Base-by-base conservation (phyloP, 257 asterid species). In the Ilex aquifolium region DNA sequence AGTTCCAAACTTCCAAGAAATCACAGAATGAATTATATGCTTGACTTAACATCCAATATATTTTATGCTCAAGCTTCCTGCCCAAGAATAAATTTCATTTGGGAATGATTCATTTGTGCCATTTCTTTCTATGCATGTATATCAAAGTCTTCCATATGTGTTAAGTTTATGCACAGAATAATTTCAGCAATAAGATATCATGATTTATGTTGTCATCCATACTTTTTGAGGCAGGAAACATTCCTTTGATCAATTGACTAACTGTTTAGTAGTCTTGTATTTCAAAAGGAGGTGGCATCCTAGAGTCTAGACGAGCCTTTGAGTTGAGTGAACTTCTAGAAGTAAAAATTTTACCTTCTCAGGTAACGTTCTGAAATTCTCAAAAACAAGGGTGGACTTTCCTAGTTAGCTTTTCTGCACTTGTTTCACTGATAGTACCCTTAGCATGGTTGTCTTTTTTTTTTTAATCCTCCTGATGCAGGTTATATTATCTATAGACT, bases 241-340 rank as follows among this genome's bases (percentile, higher is more conserved):
- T 10, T 2, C 40, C 2, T 4, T 48, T 10, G 10, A 48, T 3
- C 13, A 10, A 4, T 48, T 10, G 13, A 48, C 53, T 48, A 65
- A 36, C 49, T 54, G 65, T 17, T 59, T 27, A 9, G 57, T 6
- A 13, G 10, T 11, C 7, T 56, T 44, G 3, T 69, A 17, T 69
- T 59, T 58, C 54, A n/a, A 13, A 62, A 82, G 91, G 91, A 64
- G 91, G 88, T 66, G 91, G 88, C 49, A 71, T 65, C 44, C 91
- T 86, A 6, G 91, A 84, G 74, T 79, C 86, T 58, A 79, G 76
- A 69, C 73, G 86, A 73, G 88, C 91, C 61, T 52, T 54, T 44
- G 88, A 77, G 65, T 73, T 84, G 79, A 82, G 83, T 70, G 73
- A 79, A 42, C 70, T 82, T 57, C 76, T 84, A 52, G 82, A 82